Percentiles rank a stretch among this genome's conserved stretches.
phyloP scores from a whole-genome alignment of 2,329 filamentous ascomycete species.

The Hypoxylon sp. region DNA sequence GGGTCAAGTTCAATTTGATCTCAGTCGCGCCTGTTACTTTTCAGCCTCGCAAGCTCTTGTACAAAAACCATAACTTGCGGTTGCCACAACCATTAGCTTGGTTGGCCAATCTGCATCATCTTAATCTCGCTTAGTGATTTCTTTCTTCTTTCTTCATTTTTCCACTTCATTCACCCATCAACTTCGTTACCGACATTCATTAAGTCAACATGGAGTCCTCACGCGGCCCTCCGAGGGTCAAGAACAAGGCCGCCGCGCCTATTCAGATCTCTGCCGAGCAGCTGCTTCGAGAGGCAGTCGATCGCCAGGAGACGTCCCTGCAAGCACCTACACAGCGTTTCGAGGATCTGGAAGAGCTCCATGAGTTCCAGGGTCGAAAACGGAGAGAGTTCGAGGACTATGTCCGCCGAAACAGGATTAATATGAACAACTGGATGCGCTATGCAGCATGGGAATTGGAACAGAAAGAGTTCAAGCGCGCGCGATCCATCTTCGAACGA shows the following conservation, averaged over 20 bases:
- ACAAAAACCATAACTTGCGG: slow-evolving; percentile 1
- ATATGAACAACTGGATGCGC: slow-evolving; percentile 98
- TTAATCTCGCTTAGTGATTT: neutral
- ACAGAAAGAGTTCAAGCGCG: slow-evolving; percentile 94
- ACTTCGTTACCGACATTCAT: slow-evolving; percentile 1
- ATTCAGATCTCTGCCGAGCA: slow-evolving; percentile 96
- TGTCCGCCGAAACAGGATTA: slow-evolving; percentile 91
- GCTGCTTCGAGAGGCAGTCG: slow-evolving; percentile 94
- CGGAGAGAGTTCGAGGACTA: slow-evolving; percentile 98
- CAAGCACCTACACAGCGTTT: slow-evolving; percentile 95
- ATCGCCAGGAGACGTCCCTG: slow-evolving; percentile 87
- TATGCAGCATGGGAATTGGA: slow-evolving; percentile 98
- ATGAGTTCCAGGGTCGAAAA: slow-evolving; percentile 96
- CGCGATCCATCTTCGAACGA: slow-evolving; percentile 91
- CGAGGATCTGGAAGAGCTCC: slow-evolving; percentile 94
- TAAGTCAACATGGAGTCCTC: slow-evolving; percentile 79
- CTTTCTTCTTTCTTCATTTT: neutral
- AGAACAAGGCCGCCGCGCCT: slow-evolving; percentile 95
- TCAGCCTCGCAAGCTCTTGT: slow-evolving; percentile 24
- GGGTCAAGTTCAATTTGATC: slow-evolving; percentile 13
- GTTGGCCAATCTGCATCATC: slow-evolving; percentile 10
- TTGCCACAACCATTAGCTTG: slow-evolving; percentile 7
- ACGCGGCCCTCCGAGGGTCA: slow-evolving; percentile 92
- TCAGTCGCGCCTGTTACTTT: slow-evolving; percentile 9
- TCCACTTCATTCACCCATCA: neutral